Base-by-base conservation (phyloP, 164 flowering plant genomes). In the Umbilicus rupestris region DNA sequence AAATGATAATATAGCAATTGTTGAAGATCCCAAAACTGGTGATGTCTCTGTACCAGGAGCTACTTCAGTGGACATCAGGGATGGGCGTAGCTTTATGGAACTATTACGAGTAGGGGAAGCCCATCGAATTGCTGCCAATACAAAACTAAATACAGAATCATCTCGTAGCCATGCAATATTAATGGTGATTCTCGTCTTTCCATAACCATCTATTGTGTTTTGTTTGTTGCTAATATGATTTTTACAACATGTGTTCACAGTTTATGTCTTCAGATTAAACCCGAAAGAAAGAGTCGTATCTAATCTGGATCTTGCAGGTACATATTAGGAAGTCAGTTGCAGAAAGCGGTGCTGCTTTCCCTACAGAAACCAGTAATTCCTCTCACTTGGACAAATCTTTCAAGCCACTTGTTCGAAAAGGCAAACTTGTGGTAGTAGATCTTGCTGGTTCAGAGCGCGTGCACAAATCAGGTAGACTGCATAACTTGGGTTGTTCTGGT, bases 381-480 rank as follows among this genome's bases (percentile, higher is more conserved):
- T 75, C 88, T 35, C 82, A 80, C 73, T 60, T 78, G 68, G 70
- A 70, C 30, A 90, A 86, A 78, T 69, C 82, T 72, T 72, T 74
- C 37, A 90, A 78, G 78, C 85, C 94, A 55, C 82, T 88, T 77
- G 81, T 92, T 58, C 89, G 98, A 52, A 92, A 81, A 72, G 84
- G 93, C 74, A 95, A 92, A 77, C 82, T 95, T 17, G 92, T 92
- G 74, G 80, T 95, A 45, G 97, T 95, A 50, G 99, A 95, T 76
- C 87, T 95, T 37, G 99, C 99, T 19, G 99, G 98, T 77, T 95
- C 99, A 66, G 99, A 95, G 78, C 94, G 99, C 22, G 79, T 95
- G 72, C 82, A 92, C 64, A 92, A 95, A 74, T 95, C 98, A 85
- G 99, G 99, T 55, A 28, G 19, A 55, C 28, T 55, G 0, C 19